Base-by-base conservation (phyloP, 208 protist species). In the Phytomonas francai region DNA sequence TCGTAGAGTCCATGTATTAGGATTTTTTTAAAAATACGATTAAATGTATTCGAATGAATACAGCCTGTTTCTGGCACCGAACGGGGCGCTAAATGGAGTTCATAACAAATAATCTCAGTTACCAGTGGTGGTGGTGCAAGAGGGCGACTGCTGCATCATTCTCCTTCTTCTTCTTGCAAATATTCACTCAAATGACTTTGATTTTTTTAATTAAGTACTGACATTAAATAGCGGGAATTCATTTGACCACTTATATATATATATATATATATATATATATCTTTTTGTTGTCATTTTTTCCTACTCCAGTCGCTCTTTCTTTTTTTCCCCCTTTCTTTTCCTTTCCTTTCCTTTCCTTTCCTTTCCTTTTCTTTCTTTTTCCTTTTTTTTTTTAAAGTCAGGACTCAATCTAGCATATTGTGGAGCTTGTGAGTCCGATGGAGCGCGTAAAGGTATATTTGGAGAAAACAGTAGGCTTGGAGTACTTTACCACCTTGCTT, bases 401-500 rank as follows among this genome's bases (percentile, higher is more conserved):
- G 5, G 59, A 12, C 68, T 65, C 59, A 36, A 8, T 36, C 33
- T 36, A 36, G 8, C 33, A 36, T 8, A 36, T 36, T 36, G 5
- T 36, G 8, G 3, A 36, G 8, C 8, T 11, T 36, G 33, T 36
- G 33, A 36, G 33, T 11, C 33, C 5, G 0, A 71, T 79, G 67
- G 59, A 74, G 6, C 59, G 69, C 32, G 32, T 61, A 14, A 33
- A 72, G 31, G 33, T 16, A 0, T 77, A 68, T 64, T 49, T 84
- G 7, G 66, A 84, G 29, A 62, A 77, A 0, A 59, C 61, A 30
- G 68, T 89, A 27, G 36, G 27, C 0, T 54, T 34, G 22, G 67
- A 88, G 63, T 88, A 89, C 56, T 36, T 90, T 31, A 74, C 77
- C 34, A 58, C 87, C 6, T 76, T 91, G 12, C 79, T 81, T 7